Percentiles rank a stretch among this genome's conserved stretches.
Evolutionary conservation across 768 basidiomycete species (phyloP).

Genomic region (Pleurotus djamor): DNA sequence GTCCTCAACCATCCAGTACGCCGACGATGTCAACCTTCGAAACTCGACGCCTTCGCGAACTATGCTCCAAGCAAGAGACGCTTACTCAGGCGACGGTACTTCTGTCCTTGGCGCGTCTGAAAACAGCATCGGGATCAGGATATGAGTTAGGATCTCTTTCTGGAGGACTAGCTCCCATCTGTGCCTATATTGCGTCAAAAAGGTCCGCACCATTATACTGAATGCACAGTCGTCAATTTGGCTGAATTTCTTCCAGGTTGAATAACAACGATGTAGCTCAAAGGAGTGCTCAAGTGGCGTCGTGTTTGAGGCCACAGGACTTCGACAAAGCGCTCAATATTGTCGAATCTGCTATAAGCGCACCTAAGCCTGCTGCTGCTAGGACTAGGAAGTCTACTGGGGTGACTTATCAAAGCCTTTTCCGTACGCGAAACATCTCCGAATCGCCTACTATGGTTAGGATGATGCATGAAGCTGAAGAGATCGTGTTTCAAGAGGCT

Average conservation of each 20-base stretch:
- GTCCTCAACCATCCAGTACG: too few relatives aligned
- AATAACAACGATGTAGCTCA: conserved; percentile 9
- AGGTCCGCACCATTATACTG: conserved; percentile 26
- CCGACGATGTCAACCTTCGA: neutral
- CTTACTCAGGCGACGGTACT: conserved; percentile 27
- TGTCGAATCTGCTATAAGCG: conserved; percentile 2
- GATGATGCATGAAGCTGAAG: conserved; percentile 33
- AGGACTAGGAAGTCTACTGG: neutral
- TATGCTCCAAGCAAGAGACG: conserved; percentile 22
- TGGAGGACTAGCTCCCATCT: conserved; percentile 45
- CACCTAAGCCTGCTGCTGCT: neutral
- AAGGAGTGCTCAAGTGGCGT: conserved; percentile 7
- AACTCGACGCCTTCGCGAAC: neutral
- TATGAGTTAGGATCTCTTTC: conserved; percentile 34
- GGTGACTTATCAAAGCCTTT: conserved; percentile 4
- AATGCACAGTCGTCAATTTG: neutral
- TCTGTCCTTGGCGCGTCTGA: conserved; percentile 31
- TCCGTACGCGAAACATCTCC: neutral
- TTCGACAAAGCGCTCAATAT: conserved; percentile 9
- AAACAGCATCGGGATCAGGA: conserved; percentile 50
- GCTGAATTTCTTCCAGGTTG: conserved; percentile 1
- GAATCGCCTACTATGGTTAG: conserved; percentile 12
- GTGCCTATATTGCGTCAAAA: conserved; percentile 48
- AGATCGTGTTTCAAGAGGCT: conserved; percentile 21
- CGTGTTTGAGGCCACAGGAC: conserved; percentile 9